These are phyloP conservation scores for Suaeda aralocaspica DNA, from an alignment of 148 eudicot genomes.

Conservation along the genomic window DNA sequence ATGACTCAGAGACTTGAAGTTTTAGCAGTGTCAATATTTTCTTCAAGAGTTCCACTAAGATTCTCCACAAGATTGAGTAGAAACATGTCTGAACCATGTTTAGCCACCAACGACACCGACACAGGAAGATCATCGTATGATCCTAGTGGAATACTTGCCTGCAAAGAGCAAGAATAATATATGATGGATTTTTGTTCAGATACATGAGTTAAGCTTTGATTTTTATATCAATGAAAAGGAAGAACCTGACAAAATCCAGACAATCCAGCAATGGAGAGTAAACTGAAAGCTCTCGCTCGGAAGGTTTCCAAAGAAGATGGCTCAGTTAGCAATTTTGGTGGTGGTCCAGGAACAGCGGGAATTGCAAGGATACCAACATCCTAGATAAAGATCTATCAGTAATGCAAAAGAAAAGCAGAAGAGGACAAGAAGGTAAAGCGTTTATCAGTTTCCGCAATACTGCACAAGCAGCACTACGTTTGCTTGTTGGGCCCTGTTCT, in stretches of 20 bases:
- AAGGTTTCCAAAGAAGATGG: slow-evolving; percentile 53
- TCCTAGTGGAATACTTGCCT: slow-evolving; percentile 88
- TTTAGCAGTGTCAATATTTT: slow-evolving; percentile 34
- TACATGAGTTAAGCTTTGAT: background rate
- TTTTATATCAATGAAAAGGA: slow-evolving; percentile 19
- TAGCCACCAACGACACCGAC: slow-evolving; percentile 67
- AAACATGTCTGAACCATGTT: slow-evolving; percentile 77
- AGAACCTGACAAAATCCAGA: slow-evolving; percentile 90
- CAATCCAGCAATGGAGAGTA: slow-evolving; percentile 75
- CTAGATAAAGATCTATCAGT: slow-evolving; percentile 26
- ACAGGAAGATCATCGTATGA: slow-evolving; percentile 64
- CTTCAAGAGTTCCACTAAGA: slow-evolving; percentile 43
- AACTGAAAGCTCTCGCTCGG: slow-evolving; percentile 73
- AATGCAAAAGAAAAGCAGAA: background rate
- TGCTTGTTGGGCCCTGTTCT: no score
- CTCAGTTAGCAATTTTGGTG: slow-evolving; percentile 71
- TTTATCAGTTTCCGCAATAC: background rate
- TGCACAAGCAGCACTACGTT: no score
- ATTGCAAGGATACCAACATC: slow-evolving; percentile 67
- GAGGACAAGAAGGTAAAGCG: background rate
- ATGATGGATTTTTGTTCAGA: background rate
- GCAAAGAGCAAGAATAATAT: slow-evolving; percentile 9
- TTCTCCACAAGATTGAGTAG: slow-evolving; percentile 57
- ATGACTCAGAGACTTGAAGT: slow-evolving; percentile 17
- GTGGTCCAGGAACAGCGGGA: slow-evolving; percentile 85